phyloP scores from a whole-genome alignment of 1,139 yeast species.

The Pichia sp. region DNA sequence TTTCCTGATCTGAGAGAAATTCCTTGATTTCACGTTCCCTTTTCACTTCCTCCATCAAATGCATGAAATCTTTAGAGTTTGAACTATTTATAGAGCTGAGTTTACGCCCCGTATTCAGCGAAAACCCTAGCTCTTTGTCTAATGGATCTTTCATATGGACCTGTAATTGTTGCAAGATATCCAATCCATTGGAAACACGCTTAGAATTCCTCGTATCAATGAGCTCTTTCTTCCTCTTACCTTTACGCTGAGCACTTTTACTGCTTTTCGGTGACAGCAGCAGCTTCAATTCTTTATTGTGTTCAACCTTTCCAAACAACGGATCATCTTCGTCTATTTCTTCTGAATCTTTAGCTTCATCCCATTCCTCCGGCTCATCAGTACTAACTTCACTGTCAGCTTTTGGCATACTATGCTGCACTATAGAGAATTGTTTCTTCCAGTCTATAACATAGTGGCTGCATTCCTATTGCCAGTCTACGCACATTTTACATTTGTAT shows the following conservation, averaged over 20 bases:
- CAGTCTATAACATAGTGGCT: too few species aligned
- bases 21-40: conserved; percentile 7
- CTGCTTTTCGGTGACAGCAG: conserved; percentile 12
- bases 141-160: conserved; percentile 9
- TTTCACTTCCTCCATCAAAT: conserved; percentile 4
- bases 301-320: conserved; percentile 13
- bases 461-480: too few species aligned
- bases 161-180: conserved; percentile 11
- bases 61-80: not conserved
- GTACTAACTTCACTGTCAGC: not conserved
- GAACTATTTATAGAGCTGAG: not conserved
- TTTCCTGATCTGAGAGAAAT: not conserved
- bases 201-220: not conserved
- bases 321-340: conserved; percentile 15
- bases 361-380: not conserved
- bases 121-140: conserved; percentile 18
- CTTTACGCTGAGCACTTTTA: not conserved
- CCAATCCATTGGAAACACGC: not conserved
- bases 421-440: too few species aligned
- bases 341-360: conserved; percentile 8
- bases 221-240: not conserved
- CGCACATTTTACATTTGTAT: too few species aligned
- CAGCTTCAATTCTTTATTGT: not conserved
- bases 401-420: not conserved
- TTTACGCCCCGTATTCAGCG: conserved; percentile 1